Base-by-base conservation (phyloP, 106 monocot genomes). In the Posidonia australis region DNA sequence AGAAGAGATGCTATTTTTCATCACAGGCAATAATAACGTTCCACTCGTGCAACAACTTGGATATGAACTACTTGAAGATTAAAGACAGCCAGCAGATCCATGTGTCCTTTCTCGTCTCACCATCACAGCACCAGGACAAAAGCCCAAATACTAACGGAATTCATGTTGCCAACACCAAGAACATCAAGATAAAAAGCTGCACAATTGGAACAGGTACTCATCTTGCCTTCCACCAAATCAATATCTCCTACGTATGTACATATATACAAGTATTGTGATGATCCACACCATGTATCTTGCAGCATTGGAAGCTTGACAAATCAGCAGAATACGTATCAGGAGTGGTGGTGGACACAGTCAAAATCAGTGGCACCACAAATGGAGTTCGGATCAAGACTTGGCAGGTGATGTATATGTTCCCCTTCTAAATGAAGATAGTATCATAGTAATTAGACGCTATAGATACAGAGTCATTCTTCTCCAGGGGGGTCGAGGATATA, bases 131-230 rank as follows among this genome's bases (percentile, higher is more conserved):
- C 77, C 85, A 4, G 74, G 47, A 10, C 23, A 43, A 26, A 26
- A 93, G 88, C 47, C 92, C 88, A 18, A 93, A 93, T 70, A 88
- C 92, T 0, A 88, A 93, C 48, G 92, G 92, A 36, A 85, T 93
- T 24, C 92, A 93, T 43, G 64, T 93, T 30, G 26, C 81, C 11
- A 44, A 52, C n/a, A 85, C 78, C 25, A 73, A 59, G 22, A 70
- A 85, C 73, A 77, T 93, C 10, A 17, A 44, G 13, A 69, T 93
- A 41, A 59, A 63, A 44, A 44, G 80, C 44, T 79, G 80, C 25
- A 46, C 56, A 45, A 85, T 93, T 31, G 42, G 41, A 74, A 85
- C 88, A 67, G 92, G 92, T 87, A 66, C 24, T 51, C n/a, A n/a
- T n/a, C n/a, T n/a, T n/a, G n/a, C n/a, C n/a, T n/a, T n/a, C n/a